Base-by-base conservation (phyloP, 108 stramenopile species). In the Aurantiochytrium sp. region DNA sequence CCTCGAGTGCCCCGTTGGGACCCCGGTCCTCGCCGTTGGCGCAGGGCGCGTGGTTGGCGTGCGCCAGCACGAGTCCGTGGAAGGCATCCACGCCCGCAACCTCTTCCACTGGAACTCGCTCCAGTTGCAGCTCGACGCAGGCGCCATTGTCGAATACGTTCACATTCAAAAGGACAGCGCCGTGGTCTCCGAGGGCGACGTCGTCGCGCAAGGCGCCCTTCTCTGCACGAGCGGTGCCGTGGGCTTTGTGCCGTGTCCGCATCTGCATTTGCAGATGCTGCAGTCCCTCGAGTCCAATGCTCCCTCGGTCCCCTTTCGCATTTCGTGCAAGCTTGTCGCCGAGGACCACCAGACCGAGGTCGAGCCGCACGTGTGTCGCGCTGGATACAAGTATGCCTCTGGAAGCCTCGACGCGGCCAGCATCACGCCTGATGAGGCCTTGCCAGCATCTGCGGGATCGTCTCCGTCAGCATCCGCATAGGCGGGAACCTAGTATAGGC, bases 91-190 rank as follows among this genome's bases (percentile, higher is more conserved):
- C 27, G 95, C 94, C 2, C 90, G 90, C 4, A 96, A 96, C 88
- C 87, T 96, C 31, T 96, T 95, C 65, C 55, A 91, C 53, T 96
- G 96, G 95, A 96, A 96, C 55, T 95, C 94, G 34, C 93, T 96
- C 73, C 69, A 95, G 88, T 87, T 96, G 12, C 88, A 92, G 52
- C 53, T 92, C 32, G 89, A 92, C 68, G 87, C 59, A 4, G 55
- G n/a, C 22, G 69, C 59, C 1, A 94, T 91, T 88, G 91, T 95
- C 42, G 96, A 96, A 88, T 96, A 95, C 59, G 95, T 96, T 0
- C 96, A 96, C 87, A 95, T 96, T 68, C 91, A 93, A 87, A 91
- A 86, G 69, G 89, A 91, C 30, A 89, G 93, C 34, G 85, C 54
- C n/a, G 39, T 86, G 10, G 95, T 96, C 34, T 36, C 89, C 87